A percentile compares a stretch with the other conserved stretches of the same genome.
Evolutionary conservation across 148 eudicot genomes (phyloP).

Genomic region (Dysphania ambrosioides): DNA sequence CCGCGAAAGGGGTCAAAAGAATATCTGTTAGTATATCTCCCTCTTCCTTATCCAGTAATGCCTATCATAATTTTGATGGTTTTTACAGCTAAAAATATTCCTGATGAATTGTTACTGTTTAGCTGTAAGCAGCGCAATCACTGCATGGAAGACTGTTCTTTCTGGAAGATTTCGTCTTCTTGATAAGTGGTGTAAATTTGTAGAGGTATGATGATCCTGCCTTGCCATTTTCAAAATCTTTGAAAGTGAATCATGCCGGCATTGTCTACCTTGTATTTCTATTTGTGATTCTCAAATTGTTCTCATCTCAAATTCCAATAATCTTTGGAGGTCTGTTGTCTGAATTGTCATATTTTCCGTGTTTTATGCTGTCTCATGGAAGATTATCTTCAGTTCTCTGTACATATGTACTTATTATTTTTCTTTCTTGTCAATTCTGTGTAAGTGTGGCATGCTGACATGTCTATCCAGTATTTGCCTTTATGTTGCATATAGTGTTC

Average conservation of each 20-base stretch:
- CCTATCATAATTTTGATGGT: background rate
- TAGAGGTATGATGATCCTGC: conserved; percentile 51
- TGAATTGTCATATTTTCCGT: no score
- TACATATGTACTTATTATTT: no score
- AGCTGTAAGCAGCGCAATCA: conserved; percentile 82
- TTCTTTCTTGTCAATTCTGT: no score
- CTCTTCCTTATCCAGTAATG: background rate
- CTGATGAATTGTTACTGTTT: conserved; percentile 16
- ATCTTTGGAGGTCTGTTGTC: no score
- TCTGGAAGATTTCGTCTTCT: conserved; percentile 89
- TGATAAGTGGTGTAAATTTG: conserved; percentile 79
- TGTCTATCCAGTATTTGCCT: background rate
- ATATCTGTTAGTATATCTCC: conserved; percentile 53
- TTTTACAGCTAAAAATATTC: background rate
- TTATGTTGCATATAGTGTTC: background rate
- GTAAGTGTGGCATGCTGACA: background rate
- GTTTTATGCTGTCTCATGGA: no score
- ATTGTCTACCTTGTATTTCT: no score
- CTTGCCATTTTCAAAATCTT: background rate
- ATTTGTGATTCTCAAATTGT: no score
- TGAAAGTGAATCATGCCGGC: no score
- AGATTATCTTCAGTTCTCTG: no score
- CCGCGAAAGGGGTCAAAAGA: conserved; percentile 89
- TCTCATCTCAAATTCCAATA: no score
- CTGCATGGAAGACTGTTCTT: conserved; percentile 74